A percentile compares a stretch with the other conserved stretches of the same genome.
These are phyloP conservation scores for Amaranthus tricolor DNA, from an alignment of 179 eudicot species.

Conservation along the genomic window DNA sequence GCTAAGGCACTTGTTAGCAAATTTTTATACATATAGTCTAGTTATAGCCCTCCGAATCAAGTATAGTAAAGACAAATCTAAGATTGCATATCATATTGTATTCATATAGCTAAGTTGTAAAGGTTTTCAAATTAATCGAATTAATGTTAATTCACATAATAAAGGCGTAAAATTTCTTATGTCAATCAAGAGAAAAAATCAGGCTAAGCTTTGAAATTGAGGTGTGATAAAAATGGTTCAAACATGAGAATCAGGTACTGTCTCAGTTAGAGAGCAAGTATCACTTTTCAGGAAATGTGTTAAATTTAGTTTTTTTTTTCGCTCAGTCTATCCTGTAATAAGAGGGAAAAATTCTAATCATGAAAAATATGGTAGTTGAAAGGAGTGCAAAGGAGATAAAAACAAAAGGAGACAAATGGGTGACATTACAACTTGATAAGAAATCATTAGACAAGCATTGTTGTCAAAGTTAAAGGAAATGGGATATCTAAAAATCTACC, in stretches of 20 bases:
- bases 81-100: not conserved
- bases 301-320: too few species aligned
- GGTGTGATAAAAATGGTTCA: not conserved
- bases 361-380: conserved; percentile 17
- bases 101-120: too few species aligned
- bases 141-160: too few species aligned
- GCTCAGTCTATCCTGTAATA: not conserved
- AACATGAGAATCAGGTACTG: too few species aligned
- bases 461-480: conserved; percentile 15
- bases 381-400: conserved; percentile 12
- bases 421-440: not conserved
- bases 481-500: not conserved
- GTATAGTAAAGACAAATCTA: not conserved
- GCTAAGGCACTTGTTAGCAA: too few species aligned
- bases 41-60: not conserved
- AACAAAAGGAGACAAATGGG: conserved; percentile 21
- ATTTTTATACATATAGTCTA: too few species aligned
- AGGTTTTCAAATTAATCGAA: too few species aligned
- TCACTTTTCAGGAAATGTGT: too few species aligned
- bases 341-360: conserved; percentile 12
- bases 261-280: too few species aligned
- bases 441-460: conserved; percentile 12
- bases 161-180: too few species aligned
- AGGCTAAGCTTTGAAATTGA: conserved; percentile 6
- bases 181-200: too few species aligned